Conservation (phyloP, 805 yeast species). For the Blastobotrys peoriensis region DNA sequence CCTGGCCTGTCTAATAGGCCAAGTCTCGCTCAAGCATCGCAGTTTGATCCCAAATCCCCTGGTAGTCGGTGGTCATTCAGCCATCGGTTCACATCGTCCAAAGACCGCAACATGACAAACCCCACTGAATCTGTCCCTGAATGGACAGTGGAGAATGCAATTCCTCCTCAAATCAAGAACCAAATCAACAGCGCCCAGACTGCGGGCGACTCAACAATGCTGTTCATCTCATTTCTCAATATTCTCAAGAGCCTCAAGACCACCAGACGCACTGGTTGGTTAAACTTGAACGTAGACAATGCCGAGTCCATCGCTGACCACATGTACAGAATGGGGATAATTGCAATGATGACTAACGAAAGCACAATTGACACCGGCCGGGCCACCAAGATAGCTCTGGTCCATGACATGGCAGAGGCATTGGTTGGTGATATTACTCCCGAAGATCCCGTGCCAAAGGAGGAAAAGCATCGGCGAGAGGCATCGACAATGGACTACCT, state of each 20-base stretch:
- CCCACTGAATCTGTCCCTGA: too few species aligned
- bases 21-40: too few species aligned
- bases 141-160: slow-evolving; percentile 54
- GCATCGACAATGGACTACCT: slow-evolving; percentile 63
- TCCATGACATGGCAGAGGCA: slow-evolving; percentile 93
- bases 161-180: slow-evolving; percentile 41
- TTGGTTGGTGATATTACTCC: slow-evolving; percentile 95
- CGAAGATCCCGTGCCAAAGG: slow-evolving; percentile 60
- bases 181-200: slow-evolving; percentile 27
- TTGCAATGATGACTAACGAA: slow-evolving; percentile 59
- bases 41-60: too few species aligned
- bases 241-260: slow-evolving; percentile 66
- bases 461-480: slow-evolving; percentile 82
- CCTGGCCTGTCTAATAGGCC: too few species aligned
- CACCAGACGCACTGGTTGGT: slow-evolving; percentile 91
- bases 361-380: slow-evolving; percentile 51
- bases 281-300: slow-evolving; percentile 40
- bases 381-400: slow-evolving; percentile 79
- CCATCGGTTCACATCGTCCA: too few species aligned
- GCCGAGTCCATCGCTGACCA: slow-evolving; percentile 77
- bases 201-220: slow-evolving; percentile 13
- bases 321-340: slow-evolving; percentile 89
- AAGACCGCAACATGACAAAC: too few species aligned
- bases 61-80: too few species aligned
- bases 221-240: slow-evolving; percentile 49